Base-by-base conservation (phyloP, 768 basidiomycete genomes). In the Hirschioporus abietinus region DNA sequence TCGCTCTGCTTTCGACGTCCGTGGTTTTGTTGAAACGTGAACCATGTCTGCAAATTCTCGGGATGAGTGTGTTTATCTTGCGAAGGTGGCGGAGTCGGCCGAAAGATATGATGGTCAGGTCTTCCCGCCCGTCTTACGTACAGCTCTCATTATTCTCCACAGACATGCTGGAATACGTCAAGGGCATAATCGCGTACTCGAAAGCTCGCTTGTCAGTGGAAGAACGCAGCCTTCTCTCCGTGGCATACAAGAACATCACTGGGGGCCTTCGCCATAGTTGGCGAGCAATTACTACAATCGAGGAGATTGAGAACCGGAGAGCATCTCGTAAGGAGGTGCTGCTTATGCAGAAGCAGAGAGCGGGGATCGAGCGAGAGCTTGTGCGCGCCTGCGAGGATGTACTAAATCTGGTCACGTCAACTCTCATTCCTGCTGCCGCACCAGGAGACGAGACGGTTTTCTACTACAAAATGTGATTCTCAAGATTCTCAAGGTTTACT, bases 171-270 rank as follows among this genome's bases (percentile, higher is more conserved):
- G 78, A 82, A 67, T 88, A 91, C 78, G 88, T 94, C 80, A 94
- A 93, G 81, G 77, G 80, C 58, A 85, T 93, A 25, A 34, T 61
- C 75, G 83, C 85, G 65, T 81, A 84, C 60, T 86, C 86, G 70
- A 87, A 88, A 71, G 84, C 87, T 66, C 86, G 83, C 66, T 84
- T 94, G 69, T 87, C 88, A 63, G 83, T 90, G 70, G 93, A 95
- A 74, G 93, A 95, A 79, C 90, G 93, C 72, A 95, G 92, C 76
- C 83, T 95, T 36, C 85, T 95, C 66, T 95, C 93, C 2, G 86
- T 94, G 68, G 93, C 93, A 27, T 95, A 93, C 82, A 96, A 95
- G 84, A 94, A 94, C 76, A 81, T 91, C 69, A 96, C 92, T 23
- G 92, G 92, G 72, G 86, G 83, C 23, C 86, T 93, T 67, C 88